Percentiles rank a stretch among this genome's conserved stretches.
These are phyloP conservation scores for Bipolaris oryzae DNA, from an alignment of 2,329 filamentous ascomycete species.

Conservation along the genomic window DNA sequence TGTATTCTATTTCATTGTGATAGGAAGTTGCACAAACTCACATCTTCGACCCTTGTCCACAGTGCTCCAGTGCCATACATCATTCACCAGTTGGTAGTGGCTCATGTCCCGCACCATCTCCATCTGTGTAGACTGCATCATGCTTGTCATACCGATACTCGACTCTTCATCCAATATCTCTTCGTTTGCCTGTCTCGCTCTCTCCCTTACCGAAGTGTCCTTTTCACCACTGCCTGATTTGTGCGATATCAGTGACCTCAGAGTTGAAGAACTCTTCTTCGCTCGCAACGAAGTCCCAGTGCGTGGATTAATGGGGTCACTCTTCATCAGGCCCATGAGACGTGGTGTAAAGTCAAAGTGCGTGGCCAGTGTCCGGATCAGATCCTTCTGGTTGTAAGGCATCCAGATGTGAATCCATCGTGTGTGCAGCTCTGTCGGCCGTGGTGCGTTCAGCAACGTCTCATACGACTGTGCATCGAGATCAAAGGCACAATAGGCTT, in stretches of 20 bases:
- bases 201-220: constrained; percentile 21
- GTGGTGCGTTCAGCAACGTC: constrained; percentile 45
- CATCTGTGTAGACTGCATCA: constrained; percentile 46
- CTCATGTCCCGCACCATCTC: constrained; percentile 51
- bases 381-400: constrained; percentile 63
- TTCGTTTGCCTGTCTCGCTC: constrained; percentile 19
- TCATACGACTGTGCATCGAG: constrained; percentile 54
- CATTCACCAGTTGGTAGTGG: constrained; percentile 66
- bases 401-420: constrained; percentile 81
- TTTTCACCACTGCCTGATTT: constrained; percentile 34
- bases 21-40: constrained; percentile 42
- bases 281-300: constrained; percentile 19
- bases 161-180: constrained; percentile 39
- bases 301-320: constrained; percentile 55
- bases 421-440: constrained; percentile 59
- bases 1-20: not conserved
- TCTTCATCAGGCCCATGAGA: constrained; percentile 67
- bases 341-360: constrained; percentile 73
- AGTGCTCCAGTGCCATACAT: constrained; percentile 77
- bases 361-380: constrained; percentile 62
- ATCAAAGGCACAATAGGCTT: constrained; percentile 63
- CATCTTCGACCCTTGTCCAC: constrained; percentile 72
- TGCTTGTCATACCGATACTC: constrained; percentile 43
- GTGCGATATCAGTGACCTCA: constrained; percentile 38
- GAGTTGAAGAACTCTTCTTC: constrained; percentile 42